A percentile compares a stretch with the other conserved stretches of the same genome.
Evolutionary conservation across 495 filamentous ascomycete genomes (phyloP).

Genomic region (Aspergillus cristatus): DNA sequence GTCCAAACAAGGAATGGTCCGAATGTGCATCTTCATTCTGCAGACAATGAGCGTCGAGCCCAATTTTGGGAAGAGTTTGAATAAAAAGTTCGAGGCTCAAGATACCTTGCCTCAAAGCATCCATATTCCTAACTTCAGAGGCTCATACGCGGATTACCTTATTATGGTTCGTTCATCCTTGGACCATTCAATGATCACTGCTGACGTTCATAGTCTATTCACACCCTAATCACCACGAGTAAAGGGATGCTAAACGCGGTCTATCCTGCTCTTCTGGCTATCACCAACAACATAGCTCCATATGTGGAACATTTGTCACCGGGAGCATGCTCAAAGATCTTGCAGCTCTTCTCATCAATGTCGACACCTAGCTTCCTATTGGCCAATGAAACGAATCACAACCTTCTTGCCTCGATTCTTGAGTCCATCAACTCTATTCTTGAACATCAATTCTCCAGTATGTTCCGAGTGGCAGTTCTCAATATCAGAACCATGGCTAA

Average conservation of each 20-base stretch:
- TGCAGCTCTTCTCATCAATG: constrained; percentile 90
- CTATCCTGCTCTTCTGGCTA: constrained; percentile 85
- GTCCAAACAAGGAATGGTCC: constrained; percentile 82
- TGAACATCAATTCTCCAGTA: constrained; percentile 85
- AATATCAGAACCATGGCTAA: constrained; percentile 6
- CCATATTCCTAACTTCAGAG: constrained; percentile 71
- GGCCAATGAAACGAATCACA: constrained; percentile 88
- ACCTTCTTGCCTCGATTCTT: constrained; percentile 69
- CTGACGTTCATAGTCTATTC: constrained; percentile 65
- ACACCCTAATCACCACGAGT: constrained; percentile 82
- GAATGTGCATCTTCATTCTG: constrained; percentile 94
- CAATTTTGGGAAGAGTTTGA: constrained; percentile 83
- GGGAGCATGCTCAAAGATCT: constrained; percentile 67
- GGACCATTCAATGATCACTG: constrained; percentile 11
- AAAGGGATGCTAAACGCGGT: constrained; percentile 87
- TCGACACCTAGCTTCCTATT: constrained; percentile 91
- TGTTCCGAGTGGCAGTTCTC: constrained; percentile 8
- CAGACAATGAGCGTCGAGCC: constrained; percentile 92
- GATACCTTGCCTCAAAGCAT: constrained; percentile 77
- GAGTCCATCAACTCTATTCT: constrained; percentile 88
- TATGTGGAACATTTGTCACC: constrained; percentile 68
- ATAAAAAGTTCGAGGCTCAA: constrained; percentile 81
- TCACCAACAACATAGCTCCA: constrained; percentile 86
- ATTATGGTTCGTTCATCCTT: constrained; percentile 52
- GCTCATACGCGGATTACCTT: constrained; percentile 88